Conservation (phyloP, 345 rosid species). For the Corchorus olitorius region DNA sequence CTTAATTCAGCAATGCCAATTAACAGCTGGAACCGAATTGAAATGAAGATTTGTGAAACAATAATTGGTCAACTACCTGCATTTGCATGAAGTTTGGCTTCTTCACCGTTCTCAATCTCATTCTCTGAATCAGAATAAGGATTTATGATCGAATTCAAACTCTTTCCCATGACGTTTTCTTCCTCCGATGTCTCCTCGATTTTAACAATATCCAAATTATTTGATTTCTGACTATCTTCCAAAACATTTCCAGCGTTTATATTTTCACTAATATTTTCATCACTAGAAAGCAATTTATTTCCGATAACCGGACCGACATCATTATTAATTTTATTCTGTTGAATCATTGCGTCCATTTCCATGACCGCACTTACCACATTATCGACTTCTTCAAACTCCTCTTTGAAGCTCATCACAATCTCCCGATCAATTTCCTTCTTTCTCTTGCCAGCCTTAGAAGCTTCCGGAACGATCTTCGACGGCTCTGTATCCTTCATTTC, state of each 20-base stretch:
- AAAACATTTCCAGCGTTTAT: background rate
- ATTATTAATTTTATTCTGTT: background rate
- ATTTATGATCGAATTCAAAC: background rate
- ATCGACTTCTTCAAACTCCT: constrained; percentile 23
- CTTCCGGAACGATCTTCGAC: background rate
- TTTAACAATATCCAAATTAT: constrained; percentile 1
- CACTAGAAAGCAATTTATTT: background rate
- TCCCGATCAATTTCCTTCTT: background rate
- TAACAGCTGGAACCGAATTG: background rate
- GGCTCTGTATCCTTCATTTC: background rate
- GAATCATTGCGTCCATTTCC: constrained; percentile 1
- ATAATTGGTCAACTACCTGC: constrained; percentile 6
- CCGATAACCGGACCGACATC: background rate
- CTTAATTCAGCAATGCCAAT: background rate
- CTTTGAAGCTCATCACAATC: constrained; percentile 16
- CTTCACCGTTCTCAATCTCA: constrained; percentile 3
- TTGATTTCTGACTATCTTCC: constrained; percentile 1
- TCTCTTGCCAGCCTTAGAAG: background rate
- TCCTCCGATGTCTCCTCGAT: background rate
- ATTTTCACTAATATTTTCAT: background rate
- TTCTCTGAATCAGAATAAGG: background rate
- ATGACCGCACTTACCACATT: constrained; percentile 11
- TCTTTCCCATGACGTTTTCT: background rate
- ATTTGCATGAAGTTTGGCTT: background rate
- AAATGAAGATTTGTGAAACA: background rate